Conservation (phyloP, 139 green algal species). For the Tetradesmus lagerheimii region DNA sequence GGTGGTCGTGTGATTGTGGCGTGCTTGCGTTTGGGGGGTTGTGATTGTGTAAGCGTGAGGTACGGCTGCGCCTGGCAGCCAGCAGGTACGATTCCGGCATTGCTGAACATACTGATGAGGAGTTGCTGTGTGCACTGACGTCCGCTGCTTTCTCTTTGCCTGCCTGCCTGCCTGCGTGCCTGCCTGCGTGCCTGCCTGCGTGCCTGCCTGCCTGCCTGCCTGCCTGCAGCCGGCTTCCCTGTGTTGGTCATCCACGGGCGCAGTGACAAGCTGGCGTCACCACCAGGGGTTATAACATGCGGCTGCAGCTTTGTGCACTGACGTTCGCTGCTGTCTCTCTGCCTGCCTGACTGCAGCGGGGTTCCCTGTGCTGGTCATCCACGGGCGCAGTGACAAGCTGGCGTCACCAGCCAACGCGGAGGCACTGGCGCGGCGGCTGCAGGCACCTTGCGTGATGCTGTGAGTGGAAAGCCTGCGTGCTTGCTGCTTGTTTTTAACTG, state of each 20-base stretch:
- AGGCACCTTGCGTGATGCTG: constrained; percentile 48
- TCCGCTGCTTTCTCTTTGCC: background rate
- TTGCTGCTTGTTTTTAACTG: no score
- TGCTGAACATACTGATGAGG: no score
- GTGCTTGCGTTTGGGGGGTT: no score
- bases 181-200: background rate
- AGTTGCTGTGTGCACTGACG: no score
- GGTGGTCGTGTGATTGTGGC: no score
- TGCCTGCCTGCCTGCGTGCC: background rate
- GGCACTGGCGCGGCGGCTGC: constrained; percentile 49
- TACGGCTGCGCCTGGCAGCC: no score
- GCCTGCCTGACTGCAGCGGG: constrained; percentile 1
- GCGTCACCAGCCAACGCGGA: constrained; percentile 58
- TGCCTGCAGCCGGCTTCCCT: constrained; percentile 47
- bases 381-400: constrained; percentile 68
- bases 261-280: constrained; percentile 64
- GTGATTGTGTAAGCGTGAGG: no score
- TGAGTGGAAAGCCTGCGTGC: background rate
- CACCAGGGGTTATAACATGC: no score
- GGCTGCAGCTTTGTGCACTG: no score
- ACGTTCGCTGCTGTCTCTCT: background rate
- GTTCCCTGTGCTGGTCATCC: constrained; percentile 64
- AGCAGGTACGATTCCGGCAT: no score
- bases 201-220: background rate
- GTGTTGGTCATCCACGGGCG: constrained; percentile 67